These are phyloP conservation scores for Penstemon eatonii DNA, from an alignment of 257 asterid genomes.

Conservation along the genomic window DNA sequence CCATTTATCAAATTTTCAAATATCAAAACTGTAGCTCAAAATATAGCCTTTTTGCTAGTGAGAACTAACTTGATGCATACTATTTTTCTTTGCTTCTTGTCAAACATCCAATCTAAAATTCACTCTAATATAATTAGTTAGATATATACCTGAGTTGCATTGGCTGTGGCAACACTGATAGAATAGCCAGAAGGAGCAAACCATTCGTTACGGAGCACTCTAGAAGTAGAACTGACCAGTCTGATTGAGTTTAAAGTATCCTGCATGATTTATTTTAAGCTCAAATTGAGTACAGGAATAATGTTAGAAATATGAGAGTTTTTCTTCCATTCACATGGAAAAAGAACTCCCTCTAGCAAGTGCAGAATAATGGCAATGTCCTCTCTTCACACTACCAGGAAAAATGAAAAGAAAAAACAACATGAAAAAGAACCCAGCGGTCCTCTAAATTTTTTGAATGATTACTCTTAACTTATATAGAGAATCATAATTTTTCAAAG, in stretches of 20 bases:
- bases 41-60: neutral
- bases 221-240: slow-evolving; percentile 71
- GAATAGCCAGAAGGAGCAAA: slow-evolving; percentile 74
- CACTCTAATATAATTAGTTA: slow-evolving; percentile 15
- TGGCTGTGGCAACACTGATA: slow-evolving; percentile 91
- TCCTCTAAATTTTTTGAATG: slow-evolving; percentile 1
- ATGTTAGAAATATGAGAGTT: too few relatives aligned
- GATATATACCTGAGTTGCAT: slow-evolving; percentile 72
- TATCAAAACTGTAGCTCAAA: neutral
- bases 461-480: neutral
- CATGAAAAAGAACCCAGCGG: neutral
- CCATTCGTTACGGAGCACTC: slow-evolving; percentile 80
- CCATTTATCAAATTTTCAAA: neutral
- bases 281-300: neutral
- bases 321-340: neutral
- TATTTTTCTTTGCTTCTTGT: neutral
- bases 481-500: neutral
- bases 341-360: neutral
- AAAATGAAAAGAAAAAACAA: neutral
- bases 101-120: slow-evolving; percentile 6
- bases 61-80: neutral
- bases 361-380: slow-evolving; percentile 10
- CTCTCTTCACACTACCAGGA: neutral
- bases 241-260: slow-evolving; percentile 78
- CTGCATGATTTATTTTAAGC: slow-evolving; percentile 42